Evolutionary conservation across 805 yeast genomes (phyloP).

Genomic region (Candida germanica): DNA sequence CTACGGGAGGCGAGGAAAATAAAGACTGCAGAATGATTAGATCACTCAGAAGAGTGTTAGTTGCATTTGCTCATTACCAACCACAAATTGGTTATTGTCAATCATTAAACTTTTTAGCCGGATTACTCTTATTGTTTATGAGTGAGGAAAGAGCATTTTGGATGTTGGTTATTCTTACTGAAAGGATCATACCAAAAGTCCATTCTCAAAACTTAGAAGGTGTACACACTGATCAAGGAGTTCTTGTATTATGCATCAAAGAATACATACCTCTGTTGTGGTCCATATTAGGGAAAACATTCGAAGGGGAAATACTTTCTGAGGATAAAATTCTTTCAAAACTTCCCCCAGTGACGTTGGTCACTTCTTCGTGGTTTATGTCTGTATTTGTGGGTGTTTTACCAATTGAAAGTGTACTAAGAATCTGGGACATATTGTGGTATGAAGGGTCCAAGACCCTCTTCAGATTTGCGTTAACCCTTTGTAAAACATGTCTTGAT

Average conservation of each 20-base stretch:
- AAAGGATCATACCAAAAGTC: slow-evolving; percentile 81
- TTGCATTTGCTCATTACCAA: slow-evolving; percentile 79
- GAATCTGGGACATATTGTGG: slow-evolving; percentile 95
- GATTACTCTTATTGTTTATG: slow-evolving; percentile 77
- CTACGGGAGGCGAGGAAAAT: neutral
- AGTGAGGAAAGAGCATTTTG: slow-evolving; percentile 90
- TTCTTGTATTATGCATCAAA: slow-evolving; percentile 77
- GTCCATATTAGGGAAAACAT: slow-evolving; percentile 45
- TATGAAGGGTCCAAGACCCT: slow-evolving; percentile 87
- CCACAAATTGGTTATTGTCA: slow-evolving; percentile 96
- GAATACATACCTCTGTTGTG: slow-evolving; percentile 84
- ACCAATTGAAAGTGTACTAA: slow-evolving; percentile 81
- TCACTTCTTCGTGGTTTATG: slow-evolving; percentile 98
- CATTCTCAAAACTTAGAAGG: slow-evolving; percentile 91
- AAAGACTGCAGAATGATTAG: slow-evolving; percentile 65
- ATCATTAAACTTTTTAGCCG: slow-evolving; percentile 89
- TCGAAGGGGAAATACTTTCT: slow-evolving; percentile 38
- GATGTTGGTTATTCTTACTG: slow-evolving; percentile 92
- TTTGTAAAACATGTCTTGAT: slow-evolving; percentile 61
- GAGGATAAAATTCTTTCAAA: slow-evolving; percentile 59
- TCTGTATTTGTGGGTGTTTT: slow-evolving; percentile 87
- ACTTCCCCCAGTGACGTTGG: slow-evolving; percentile 86
- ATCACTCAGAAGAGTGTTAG: slow-evolving; percentile 74
- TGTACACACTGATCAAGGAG: slow-evolving; percentile 93
- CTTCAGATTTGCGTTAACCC: slow-evolving; percentile 77